A percentile compares a stretch with the other conserved stretches of the same genome.
Conservation (phyloP, 1,284 basidiomycete species). For the Moesziomyces sp. region DNA sequence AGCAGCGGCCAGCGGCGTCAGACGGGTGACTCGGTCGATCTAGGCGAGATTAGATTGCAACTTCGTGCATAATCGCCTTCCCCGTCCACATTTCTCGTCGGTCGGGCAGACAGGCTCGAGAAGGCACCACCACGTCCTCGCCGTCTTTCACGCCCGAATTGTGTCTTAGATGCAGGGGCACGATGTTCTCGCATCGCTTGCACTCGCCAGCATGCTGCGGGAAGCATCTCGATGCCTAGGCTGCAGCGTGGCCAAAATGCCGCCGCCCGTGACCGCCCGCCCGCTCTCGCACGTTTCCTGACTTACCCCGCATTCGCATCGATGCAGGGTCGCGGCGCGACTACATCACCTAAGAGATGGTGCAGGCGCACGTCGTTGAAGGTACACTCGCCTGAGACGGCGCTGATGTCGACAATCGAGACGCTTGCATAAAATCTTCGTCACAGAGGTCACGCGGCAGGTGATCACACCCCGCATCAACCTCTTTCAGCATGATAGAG, state of each 20-base stretch:
- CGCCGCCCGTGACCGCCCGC: too few relatives aligned
- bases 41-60: constrained; percentile 17
- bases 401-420: too few relatives aligned
- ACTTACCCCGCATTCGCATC: not conserved
- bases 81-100: too few relatives aligned
- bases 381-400: too few relatives aligned
- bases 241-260: not conserved
- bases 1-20: not conserved
- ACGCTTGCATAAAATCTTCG: not conserved
- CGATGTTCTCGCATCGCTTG: too few relatives aligned
- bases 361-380: too few relatives aligned
- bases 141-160: not conserved
- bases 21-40: constrained; percentile 17
- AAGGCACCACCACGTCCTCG: not conserved
- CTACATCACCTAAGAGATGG: not conserved
- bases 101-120: too few relatives aligned
- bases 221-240: too few relatives aligned
- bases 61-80: not conserved
- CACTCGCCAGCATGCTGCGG: too few relatives aligned
- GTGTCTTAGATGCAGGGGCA: too few relatives aligned
- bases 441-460: not conserved
- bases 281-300: not conserved
- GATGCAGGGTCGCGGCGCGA: not conserved
- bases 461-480: not conserved
- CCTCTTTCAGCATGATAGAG: not conserved